Evolutionary conservation across 371 early-diverging fungal species (phyloP).

Genomic region (Lichtheimia hyalospora): DNA sequence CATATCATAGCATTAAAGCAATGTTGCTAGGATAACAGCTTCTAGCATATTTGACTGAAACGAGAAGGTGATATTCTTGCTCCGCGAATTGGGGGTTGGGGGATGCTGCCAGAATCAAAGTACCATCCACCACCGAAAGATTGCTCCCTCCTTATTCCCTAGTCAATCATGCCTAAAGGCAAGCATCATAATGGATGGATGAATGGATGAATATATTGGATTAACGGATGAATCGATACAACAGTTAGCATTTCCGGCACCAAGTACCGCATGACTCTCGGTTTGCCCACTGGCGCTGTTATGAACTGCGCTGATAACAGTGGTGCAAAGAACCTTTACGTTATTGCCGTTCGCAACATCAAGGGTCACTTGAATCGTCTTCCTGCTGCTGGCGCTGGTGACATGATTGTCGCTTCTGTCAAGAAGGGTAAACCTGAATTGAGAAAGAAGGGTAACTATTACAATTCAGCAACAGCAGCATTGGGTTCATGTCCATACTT

Average conservation of each 20-base stretch:
- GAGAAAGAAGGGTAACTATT: constrained; percentile 94
- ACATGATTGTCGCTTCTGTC: constrained; percentile 99
- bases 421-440: constrained; percentile 99
- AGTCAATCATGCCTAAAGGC: constrained; percentile 12
- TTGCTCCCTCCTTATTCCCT: background rate
- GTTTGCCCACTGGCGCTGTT: constrained; percentile 99
- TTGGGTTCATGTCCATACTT: background rate
- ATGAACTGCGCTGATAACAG: constrained; percentile 99
- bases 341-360: constrained; percentile 98
- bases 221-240: background rate
- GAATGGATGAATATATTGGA: constrained; percentile 7
- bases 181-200: constrained; percentile 10
- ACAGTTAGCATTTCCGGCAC: constrained; percentile 81
- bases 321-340: constrained; percentile 99
- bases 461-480: too few species aligned
- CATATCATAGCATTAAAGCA: too few species aligned
- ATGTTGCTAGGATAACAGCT: too few species aligned
- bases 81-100: too few species aligned
- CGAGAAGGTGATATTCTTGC: too few species aligned
- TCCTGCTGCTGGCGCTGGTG: constrained; percentile 99
- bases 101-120: too few species aligned
- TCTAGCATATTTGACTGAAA: too few species aligned
- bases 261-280: constrained; percentile 99
- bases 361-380: constrained; percentile 98
- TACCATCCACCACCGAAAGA: too few species aligned